A percentile compares a stretch with the other conserved stretches of the same genome.
Evolutionary conservation across 163 green algal species (phyloP).

Genomic region (Chloromonas sp.): DNA sequence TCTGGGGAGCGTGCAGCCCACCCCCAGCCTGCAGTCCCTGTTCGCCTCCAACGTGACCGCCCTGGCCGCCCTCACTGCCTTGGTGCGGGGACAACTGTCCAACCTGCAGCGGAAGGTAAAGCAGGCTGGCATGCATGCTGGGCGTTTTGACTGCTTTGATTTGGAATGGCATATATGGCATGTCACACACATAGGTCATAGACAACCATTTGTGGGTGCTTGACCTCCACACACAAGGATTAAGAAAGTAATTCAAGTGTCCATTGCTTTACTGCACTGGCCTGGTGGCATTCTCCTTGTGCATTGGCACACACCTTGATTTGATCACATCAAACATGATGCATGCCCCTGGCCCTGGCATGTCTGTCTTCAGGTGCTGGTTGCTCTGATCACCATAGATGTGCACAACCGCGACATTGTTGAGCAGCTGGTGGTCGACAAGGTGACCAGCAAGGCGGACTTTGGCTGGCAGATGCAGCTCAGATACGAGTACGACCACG

Average conservation of each 20-base stretch:
- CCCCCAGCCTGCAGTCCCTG: neutral
- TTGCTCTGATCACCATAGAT: conserved; percentile 73
- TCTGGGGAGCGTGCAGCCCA: neutral
- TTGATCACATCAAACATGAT: too few species aligned
- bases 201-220: too few species aligned
- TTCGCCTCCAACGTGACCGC: neutral
- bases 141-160: too few species aligned
- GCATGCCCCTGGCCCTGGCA: too few species aligned
- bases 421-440: conserved; percentile 31
- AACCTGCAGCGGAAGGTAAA: conserved; percentile 15
- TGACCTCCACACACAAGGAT: too few species aligned
- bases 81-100: conserved; percentile 10
- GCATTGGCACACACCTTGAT: too few species aligned
- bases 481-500: conserved; percentile 29
- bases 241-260: too few species aligned
- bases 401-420: conserved; percentile 70
- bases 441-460: conserved; percentile 17
- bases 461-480: conserved; percentile 76
- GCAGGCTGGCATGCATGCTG: too few species aligned
- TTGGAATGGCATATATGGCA: too few species aligned
- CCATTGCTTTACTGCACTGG: too few species aligned
- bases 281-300: too few species aligned
- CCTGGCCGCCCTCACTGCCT: conserved; percentile 4
- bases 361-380: conserved; percentile 30
- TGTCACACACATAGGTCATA: too few species aligned